Conservation (phyloP, 306 rosid species). For the Carpinus fangiana region DNA sequence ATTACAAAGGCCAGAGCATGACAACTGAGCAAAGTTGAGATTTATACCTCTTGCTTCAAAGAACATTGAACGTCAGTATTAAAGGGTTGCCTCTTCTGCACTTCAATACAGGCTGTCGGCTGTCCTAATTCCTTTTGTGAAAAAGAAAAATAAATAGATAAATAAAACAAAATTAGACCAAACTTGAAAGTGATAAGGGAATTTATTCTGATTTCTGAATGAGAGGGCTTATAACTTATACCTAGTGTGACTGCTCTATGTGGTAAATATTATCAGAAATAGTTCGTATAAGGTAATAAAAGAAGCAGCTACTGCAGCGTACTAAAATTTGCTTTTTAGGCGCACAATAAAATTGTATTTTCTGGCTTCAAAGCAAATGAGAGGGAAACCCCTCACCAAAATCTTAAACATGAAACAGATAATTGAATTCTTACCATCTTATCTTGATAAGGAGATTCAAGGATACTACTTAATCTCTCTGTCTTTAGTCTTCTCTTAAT, state of each 20-base stretch:
- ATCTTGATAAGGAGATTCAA: conserved; percentile 38
- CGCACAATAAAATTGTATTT: not conserved
- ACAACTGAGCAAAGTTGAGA: conserved; percentile 10
- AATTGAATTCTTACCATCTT: conserved; percentile 51
- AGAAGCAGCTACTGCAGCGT: not conserved
- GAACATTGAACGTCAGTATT: conserved; percentile 56
- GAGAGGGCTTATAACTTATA: not conserved
- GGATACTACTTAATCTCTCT: conserved; percentile 38
- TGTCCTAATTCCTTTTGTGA: conserved; percentile 41
- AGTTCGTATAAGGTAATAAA: not conserved
- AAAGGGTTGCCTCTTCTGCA: conserved; percentile 46
- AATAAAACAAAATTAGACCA: not conserved
- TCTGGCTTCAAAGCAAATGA: not conserved
- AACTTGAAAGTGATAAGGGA: not conserved
- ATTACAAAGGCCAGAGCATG: conserved; percentile 1
- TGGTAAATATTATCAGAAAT: not conserved
- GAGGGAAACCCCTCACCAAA: not conserved
- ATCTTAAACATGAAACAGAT: not conserved
- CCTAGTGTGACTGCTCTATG: not conserved
- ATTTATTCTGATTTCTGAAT: not conserved
- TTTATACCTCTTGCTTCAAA: conserved; percentile 71
- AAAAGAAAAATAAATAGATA: conserved; percentile 15
- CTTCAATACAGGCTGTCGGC: conserved; percentile 45
- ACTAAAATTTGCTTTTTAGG: not conserved
- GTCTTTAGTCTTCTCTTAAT: conserved; percentile 48